Evolutionary conservation across 139 green algal genomes (phyloP).

Genomic region (Spirogloea muscicola): DNA sequence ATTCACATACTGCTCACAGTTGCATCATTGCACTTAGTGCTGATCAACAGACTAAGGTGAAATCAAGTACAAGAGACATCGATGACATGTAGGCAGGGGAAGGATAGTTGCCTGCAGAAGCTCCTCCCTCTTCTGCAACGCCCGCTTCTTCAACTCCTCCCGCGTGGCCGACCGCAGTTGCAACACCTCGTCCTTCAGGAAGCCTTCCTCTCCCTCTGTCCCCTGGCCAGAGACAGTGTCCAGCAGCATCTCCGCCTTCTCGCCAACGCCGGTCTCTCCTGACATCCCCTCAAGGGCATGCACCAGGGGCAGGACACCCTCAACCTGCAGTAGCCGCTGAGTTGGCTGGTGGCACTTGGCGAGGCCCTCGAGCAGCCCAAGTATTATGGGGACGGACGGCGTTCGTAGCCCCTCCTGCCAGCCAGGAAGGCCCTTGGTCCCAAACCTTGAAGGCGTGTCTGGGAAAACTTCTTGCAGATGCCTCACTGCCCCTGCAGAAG

Average conservation of each 20-base stretch:
- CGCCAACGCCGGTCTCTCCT: slow-evolving; percentile 43
- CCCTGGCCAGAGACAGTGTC: slow-evolving; percentile 49
- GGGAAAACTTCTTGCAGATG: slow-evolving; percentile 53
- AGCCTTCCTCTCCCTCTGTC: not conserved
- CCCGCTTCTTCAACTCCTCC: not conserved
- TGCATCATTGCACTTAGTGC: too few species aligned
- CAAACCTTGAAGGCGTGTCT: not conserved
- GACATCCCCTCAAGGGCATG: slow-evolving; percentile 57
- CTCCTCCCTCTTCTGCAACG: slow-evolving; percentile 16
- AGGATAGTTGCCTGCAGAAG: slow-evolving; percentile 39
- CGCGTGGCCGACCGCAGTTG: slow-evolving; percentile 5
- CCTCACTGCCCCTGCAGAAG: slow-evolving; percentile 31
- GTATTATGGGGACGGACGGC: slow-evolving; percentile 50
- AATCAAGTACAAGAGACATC: not conserved
- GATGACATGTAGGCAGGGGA: not conserved
- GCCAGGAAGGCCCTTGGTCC: slow-evolving; percentile 13
- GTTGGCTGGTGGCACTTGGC: slow-evolving; percentile 34
- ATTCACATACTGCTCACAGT: too few species aligned
- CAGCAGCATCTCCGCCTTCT: slow-evolving; percentile 55
- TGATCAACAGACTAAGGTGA: too few species aligned
- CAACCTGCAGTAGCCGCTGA: slow-evolving; percentile 13
- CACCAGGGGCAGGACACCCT: slow-evolving; percentile 53
- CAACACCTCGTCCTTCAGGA: slow-evolving; percentile 9
- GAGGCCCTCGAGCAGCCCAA: slow-evolving; percentile 52
- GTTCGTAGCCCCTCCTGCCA: slow-evolving; percentile 44